phyloP scores from a whole-genome alignment of 2,329 filamentous ascomycete species.

The Fusarium acutatum region DNA sequence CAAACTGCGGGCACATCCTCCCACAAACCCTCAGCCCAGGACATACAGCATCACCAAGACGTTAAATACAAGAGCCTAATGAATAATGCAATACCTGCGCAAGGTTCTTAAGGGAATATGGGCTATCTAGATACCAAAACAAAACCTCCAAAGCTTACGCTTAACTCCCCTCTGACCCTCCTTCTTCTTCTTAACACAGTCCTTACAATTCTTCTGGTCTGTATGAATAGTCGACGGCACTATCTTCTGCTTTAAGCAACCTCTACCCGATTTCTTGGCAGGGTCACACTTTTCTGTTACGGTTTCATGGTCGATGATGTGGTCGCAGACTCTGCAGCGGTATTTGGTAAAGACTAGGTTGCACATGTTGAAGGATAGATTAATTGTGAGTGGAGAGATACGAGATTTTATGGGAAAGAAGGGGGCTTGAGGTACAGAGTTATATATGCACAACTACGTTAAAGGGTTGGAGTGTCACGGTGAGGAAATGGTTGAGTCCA shows the following conservation, averaged over 20 bases:
- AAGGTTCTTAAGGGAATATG: too few species aligned
- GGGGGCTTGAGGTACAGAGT: not conserved
- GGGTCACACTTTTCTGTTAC: not conserved
- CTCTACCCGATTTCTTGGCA: not conserved
- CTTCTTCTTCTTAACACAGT: not conserved
- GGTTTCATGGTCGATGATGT: not conserved
- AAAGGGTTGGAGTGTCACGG: not conserved
- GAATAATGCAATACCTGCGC: not conserved
- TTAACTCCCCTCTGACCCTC: not conserved
- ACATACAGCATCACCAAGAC: too few species aligned
- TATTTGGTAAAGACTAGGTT: not conserved
- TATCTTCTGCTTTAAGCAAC: not conserved
- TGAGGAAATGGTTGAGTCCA: not conserved
- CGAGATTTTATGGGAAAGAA: not conserved
- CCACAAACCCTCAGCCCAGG: not conserved
- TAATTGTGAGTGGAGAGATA: not conserved
- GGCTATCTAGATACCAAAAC: not conserved
- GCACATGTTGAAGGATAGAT: not conserved
- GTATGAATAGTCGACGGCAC: not conserved
- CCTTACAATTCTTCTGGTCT: not conserved
- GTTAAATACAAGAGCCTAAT: fast-evolving
- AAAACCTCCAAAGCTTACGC: not conserved
- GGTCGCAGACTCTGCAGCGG: not conserved
- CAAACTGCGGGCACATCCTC: not conserved
- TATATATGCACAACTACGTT: not conserved